These are phyloP conservation scores for Pythium chondricola DNA, from an alignment of 352 stramenopile genomes.

Conservation along the genomic window DNA sequence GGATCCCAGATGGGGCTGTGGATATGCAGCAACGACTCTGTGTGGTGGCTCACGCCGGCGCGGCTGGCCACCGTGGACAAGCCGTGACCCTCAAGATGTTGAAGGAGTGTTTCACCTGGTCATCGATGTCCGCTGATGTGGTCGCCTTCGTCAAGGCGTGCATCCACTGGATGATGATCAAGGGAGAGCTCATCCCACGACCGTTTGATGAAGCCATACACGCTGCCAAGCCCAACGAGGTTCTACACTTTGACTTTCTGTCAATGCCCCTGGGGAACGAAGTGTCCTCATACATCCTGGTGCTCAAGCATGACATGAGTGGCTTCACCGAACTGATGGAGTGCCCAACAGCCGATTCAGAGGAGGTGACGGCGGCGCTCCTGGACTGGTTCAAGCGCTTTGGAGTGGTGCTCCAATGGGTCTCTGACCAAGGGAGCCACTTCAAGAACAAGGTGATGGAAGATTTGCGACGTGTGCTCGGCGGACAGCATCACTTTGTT, in stretches of 20 bases:
- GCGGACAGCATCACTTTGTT: conserved; percentile 20
- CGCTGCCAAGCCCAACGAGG: conserved; percentile 12
- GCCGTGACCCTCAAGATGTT: neutral
- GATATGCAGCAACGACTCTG: conserved; percentile 17
- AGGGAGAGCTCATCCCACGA: conserved; percentile 5
- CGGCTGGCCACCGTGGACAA: conserved; percentile 15
- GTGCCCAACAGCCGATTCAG: neutral
- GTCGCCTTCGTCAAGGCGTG: conserved; percentile 10
- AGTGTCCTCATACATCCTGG: neutral
- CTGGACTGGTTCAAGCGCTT: conserved; percentile 23
- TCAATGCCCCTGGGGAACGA: conserved; percentile 4
- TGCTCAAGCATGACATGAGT: conserved; percentile 10
- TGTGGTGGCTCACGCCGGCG: conserved; percentile 22
- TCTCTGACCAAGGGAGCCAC: conserved; percentile 23
- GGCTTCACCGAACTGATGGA: conserved; percentile 2
- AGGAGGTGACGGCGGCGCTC: conserved; percentile 1
- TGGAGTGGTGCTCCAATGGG: conserved; percentile 13
- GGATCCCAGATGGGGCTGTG: conserved; percentile 9
- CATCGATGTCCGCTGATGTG: conserved; percentile 2
- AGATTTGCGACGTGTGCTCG: conserved; percentile 7
- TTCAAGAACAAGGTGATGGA: conserved; percentile 30
- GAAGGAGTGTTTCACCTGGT: conserved; percentile 12
- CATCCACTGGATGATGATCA: conserved; percentile 14
- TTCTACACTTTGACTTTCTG: conserved; percentile 22
- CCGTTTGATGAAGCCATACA: conserved; percentile 1